A percentile compares a stretch with the other conserved stretches of the same genome.
phyloP scores from a whole-genome alignment of 495 filamentous ascomycete species.

The Pyronema omphalodes region DNA sequence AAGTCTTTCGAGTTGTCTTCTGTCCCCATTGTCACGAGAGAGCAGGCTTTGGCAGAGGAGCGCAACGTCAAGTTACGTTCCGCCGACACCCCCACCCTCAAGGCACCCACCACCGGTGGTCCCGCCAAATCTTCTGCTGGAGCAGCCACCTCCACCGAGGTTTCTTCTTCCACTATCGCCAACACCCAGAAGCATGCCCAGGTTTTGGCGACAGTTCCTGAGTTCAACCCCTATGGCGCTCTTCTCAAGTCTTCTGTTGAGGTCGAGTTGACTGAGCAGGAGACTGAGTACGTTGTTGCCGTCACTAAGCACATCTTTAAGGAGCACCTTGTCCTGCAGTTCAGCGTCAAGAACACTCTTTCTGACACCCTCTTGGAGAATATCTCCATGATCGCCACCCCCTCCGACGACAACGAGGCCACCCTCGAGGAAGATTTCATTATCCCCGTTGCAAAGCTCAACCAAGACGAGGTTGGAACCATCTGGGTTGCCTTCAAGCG shows the following conservation, averaged over 20 bases:
- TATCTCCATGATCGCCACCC: slow-evolving; percentile 71
- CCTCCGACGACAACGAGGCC: slow-evolving; percentile 63
- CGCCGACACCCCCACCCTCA: slow-evolving; percentile 78
- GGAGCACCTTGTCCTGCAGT: slow-evolving; percentile 88
- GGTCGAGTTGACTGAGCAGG: slow-evolving; percentile 85
- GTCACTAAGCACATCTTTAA: slow-evolving; percentile 96
- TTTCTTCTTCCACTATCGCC: slow-evolving; percentile 50
- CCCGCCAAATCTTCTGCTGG: slow-evolving; percentile 37
- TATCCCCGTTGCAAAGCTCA: slow-evolving; percentile 65
- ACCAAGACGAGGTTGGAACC: slow-evolving; percentile 67
- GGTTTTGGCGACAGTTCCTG: slow-evolving; percentile 70
- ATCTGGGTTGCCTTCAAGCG: slow-evolving; percentile 93
- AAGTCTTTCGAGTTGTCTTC: slow-evolving; percentile 74
- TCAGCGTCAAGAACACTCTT: slow-evolving; percentile 95
- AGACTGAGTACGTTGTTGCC: slow-evolving; percentile 90
- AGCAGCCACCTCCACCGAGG: slow-evolving; percentile 48
- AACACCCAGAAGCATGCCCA: slow-evolving; percentile 39
- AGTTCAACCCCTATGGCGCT: slow-evolving; percentile 70
- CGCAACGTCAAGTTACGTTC: slow-evolving; percentile 79
- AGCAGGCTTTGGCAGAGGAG: slow-evolving; percentile 94
- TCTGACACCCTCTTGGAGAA: slow-evolving; percentile 77
- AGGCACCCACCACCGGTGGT: slow-evolving; percentile 60
- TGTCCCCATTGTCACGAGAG: slow-evolving; percentile 85
- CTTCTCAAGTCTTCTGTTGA: slow-evolving; percentile 75
- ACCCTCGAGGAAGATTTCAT: slow-evolving; percentile 80